phyloP scores from a whole-genome alignment of 2,329 filamentous ascomycete genomes.

The Camillea tinctor region DNA sequence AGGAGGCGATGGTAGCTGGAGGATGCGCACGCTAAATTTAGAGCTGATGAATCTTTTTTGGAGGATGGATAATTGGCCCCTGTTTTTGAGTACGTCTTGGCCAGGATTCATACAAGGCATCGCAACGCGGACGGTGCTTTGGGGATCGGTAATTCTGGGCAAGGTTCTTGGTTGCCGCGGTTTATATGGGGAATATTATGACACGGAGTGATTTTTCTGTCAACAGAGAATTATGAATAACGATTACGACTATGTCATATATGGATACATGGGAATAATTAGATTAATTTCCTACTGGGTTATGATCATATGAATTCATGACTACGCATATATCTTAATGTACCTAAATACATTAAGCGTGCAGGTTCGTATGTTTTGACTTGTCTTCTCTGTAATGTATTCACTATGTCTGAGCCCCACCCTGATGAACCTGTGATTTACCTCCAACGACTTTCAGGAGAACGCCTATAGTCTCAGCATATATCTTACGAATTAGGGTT shows the following conservation, averaged over 20 bases:
- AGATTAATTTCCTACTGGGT: too few relatives aligned
- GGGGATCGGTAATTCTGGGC: conserved; percentile 14
- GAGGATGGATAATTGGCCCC: conserved; percentile 25
- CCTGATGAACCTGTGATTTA: too few relatives aligned
- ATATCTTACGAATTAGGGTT: too few relatives aligned
- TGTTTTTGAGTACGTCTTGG: conserved; percentile 9
- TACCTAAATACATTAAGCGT: too few relatives aligned
- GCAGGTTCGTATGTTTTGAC: too few relatives aligned
- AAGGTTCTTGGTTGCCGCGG: conserved; percentile 19
- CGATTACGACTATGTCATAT: not conserved
- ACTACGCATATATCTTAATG: too few relatives aligned
- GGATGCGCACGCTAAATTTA: conserved; percentile 12
- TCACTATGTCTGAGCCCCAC: too few relatives aligned
- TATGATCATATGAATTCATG: too few relatives aligned
- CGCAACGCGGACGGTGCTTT: conserved; percentile 18
- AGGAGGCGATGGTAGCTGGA: conserved; percentile 1
- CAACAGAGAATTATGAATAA: not conserved
- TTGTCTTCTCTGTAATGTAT: too few relatives aligned
- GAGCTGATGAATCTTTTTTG: conserved; percentile 25
- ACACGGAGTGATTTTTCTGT: not conserved
- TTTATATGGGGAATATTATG: conserved; percentile 19
- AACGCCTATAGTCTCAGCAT: too few relatives aligned
- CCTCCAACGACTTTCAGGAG: too few relatives aligned
- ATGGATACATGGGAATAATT: not conserved
- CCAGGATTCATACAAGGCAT: conserved; percentile 10